A percentile compares a stretch with the other conserved stretches of the same genome.
Evolutionary conservation across 768 basidiomycete species (phyloP).

Genomic region (Suillus lakei): DNA sequence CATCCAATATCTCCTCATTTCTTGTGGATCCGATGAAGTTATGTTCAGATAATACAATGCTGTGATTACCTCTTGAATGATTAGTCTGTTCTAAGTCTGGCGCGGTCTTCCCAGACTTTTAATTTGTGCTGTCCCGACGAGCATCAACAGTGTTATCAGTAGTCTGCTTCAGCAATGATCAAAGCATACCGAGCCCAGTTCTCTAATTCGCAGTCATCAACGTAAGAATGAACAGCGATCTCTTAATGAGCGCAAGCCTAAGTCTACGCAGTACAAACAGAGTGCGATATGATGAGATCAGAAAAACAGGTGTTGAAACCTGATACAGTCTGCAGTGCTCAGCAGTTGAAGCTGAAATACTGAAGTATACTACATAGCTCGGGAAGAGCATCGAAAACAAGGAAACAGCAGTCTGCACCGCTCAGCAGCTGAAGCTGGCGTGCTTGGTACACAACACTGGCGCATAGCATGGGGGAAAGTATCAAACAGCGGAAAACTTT

Average conservation of each 20-base stretch:
- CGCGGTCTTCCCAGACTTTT: no score
- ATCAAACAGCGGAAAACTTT: not conserved
- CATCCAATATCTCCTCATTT: not conserved
- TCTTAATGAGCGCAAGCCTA: not conserved
- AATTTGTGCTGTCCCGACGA: not conserved
- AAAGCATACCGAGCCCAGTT: not conserved
- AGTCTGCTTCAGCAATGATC: not conserved
- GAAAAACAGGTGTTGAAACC: not conserved
- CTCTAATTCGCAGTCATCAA: not conserved
- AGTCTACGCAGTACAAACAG: not conserved
- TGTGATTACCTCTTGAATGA: no score
- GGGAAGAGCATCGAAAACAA: no score
- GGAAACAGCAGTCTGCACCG: not conserved
- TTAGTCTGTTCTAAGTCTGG: no score
- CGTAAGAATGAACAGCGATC: not conserved
- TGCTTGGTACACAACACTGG: not conserved
- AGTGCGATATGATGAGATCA: not conserved
- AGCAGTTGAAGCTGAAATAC: not conserved
- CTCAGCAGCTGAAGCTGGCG: not conserved
- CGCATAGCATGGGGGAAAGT: not conserved
- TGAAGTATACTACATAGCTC: not conserved
- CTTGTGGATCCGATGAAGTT: not conserved
- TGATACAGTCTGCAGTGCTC: not conserved
- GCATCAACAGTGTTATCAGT: not conserved
- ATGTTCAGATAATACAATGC: not conserved